phyloP scores from a whole-genome alignment of 2,329 filamentous ascomycete species.

The Aspergillus carbonarius region DNA sequence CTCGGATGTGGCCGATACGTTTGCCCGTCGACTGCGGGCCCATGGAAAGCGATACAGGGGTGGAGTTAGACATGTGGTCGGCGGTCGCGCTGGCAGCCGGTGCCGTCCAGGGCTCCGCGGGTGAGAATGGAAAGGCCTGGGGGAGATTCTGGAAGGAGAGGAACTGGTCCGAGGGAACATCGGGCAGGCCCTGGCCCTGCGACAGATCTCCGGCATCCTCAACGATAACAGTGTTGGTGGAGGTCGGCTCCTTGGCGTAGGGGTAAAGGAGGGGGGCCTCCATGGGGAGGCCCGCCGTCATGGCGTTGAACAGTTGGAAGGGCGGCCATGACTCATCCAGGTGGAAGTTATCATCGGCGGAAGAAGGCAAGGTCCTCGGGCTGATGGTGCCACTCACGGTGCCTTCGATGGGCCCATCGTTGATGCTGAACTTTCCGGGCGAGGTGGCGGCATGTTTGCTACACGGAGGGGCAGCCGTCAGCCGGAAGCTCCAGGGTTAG shows the following conservation, averaged over 20 bases:
- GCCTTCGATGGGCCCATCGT: conserved; percentile 30
- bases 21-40: conserved; percentile 25
- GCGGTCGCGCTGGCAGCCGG: conserved; percentile 14
- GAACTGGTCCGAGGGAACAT: conserved; percentile 30
- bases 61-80: conserved; percentile 7
- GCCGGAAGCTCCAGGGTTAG: conserved; percentile 1
- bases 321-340: conserved; percentile 40
- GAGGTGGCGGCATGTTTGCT: conserved; percentile 35
- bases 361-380: conserved; percentile 37
- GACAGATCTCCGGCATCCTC: conserved; percentile 35
- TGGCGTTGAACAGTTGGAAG: conserved; percentile 37
- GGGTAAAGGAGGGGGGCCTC: conserved; percentile 35
- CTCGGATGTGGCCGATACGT: conserved; percentile 17
- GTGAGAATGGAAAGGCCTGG: conserved; percentile 29
- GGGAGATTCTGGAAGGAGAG: conserved; percentile 33
- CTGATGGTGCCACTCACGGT: conserved; percentile 38
- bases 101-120: conserved; percentile 29
- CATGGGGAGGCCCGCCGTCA: conserved; percentile 32
- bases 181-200: conserved; percentile 29
- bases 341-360: conserved; percentile 40
- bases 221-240: conserved; percentile 36
- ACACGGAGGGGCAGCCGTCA: conserved; percentile 12
- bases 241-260: conserved; percentile 31
- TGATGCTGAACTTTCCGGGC: conserved; percentile 32
- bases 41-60: conserved; percentile 15